Evolutionary conservation across 805 yeast genomes (phyloP), one percentile per base, ranked within the genome.

Genomic region (Candida glaebosa): DNA sequence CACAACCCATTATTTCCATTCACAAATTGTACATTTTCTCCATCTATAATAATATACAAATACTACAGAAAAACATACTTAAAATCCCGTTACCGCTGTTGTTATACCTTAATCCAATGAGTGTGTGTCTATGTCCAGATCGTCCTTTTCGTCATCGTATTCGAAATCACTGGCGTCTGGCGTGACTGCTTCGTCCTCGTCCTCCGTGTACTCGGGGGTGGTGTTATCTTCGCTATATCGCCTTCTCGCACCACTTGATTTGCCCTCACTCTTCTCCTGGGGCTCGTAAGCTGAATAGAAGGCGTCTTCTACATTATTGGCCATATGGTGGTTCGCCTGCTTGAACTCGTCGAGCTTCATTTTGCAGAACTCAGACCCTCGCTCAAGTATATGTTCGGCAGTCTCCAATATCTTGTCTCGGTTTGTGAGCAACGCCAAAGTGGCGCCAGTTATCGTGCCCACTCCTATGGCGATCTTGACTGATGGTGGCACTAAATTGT

Each of bases 381-480:
- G 48, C 44, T 58, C 60, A 19, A 63, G 53, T 16, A 56, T 25
- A 4, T 45, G 31, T 37, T 59, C 71, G 3, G 67, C 58, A 4
- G 52, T 45, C 43, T 63, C 67, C 31, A 58, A 47, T 5, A 65
- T 31, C 31, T 43, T 46, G 34, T 64, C 69, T 46, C 48, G 54
- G 40, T 65, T 62, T 40, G 47, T 52, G 26, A 59, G 37, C 1
- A 61, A 12, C 4, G 70, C 69, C 10, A 63, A 44, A 8, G 65
- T 45, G n/a, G 67, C 69, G 3, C 70, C 70, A 4, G 57, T 43
- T 1, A 64, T 39, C 5, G 67, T 63, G 6, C 70, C 71, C 3
- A 56, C 47, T 16, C 64, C 54, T 6, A 64, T 24, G 2, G 69
- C 69, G 5, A 53, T 42, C 43, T 65, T 65, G 2, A 63, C 47